phyloP scores from a whole-genome alignment of 805 yeast species.

The Ogataea methylovora region DNA sequence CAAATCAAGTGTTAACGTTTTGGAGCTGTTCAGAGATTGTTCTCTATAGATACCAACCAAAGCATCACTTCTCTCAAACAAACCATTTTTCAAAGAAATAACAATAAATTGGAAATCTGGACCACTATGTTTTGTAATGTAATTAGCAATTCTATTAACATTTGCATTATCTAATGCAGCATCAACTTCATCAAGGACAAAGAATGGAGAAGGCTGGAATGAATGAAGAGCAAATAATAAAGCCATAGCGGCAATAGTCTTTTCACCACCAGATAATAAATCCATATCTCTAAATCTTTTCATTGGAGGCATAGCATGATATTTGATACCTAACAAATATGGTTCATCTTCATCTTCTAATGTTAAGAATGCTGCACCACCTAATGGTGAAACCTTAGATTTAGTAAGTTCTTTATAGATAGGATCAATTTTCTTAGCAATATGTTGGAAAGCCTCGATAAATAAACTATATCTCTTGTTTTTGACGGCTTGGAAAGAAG shows the following conservation, averaged over 20 bases:
- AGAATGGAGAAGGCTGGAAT: constrained; percentile 89
- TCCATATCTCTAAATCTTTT: constrained; percentile 92
- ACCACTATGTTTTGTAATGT: constrained; percentile 67
- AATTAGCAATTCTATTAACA: constrained; percentile 80
- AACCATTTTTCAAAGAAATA: constrained; percentile 78
- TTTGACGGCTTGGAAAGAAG: constrained; percentile 53
- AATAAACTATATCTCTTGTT: constrained; percentile 54
- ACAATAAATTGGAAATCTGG: constrained; percentile 86
- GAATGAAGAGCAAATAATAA: constrained; percentile 86
- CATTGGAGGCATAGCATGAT: constrained; percentile 95
- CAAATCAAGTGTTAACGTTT: constrained; percentile 66
- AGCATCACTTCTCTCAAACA: constrained; percentile 85
- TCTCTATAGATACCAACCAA: constrained; percentile 90
- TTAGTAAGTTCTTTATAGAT: constrained; percentile 84
- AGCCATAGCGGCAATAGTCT: constrained; percentile 93
- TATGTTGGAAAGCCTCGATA: constrained; percentile 68
- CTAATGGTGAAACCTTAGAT: constrained; percentile 62
- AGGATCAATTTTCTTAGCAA: constrained; percentile 61
- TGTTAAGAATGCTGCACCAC: constrained; percentile 89
- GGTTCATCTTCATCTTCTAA: constrained; percentile 90
- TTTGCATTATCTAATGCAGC: constrained; percentile 93
- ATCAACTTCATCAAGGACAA: constrained; percentile 95
- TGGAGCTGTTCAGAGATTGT: constrained; percentile 64
- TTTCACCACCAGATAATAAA: constrained; percentile 91
- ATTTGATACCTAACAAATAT: constrained; percentile 71